Base-by-base conservation (phyloP, 2,329 filamentous ascomycete species). In the Penicillium psychrosexuale region DNA sequence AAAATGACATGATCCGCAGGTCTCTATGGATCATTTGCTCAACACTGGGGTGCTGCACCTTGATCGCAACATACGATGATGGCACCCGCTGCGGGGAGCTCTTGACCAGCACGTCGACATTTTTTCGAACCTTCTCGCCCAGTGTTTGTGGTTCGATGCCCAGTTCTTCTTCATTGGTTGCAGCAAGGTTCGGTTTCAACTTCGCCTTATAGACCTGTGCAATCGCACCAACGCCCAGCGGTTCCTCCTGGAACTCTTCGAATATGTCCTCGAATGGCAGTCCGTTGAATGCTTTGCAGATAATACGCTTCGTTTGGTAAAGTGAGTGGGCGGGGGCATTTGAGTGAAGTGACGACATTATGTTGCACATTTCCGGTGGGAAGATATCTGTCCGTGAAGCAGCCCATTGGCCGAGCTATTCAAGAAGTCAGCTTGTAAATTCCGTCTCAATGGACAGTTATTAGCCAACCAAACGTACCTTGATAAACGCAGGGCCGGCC, bases 191-290 rank as follows among this genome's bases (percentile, higher is more conserved):
- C 0, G 89, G 83, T 68, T 91, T 95, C 43, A 99, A 76, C 72
- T 91, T 97, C 0, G 94, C 94, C 70, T 91, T 95, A 81, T 99
- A 99, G 3, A 97, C 94, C 72, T 99, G 94, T 0, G 94, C 94
- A 65, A 99, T 97, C 30, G 94, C 94, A 11, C 94, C 94, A 0
- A 97, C 93, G 1, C 94, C 94, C 0, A 99, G 78, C 0, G 94
- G 94, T 62, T 80, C 85, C 74, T 95, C 90, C 28, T 97, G 82
- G 63, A 99, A 99, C 70, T 97, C 94, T 30, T 96, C 90, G 65
- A 99, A 99, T 56, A 99, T 97, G 5, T 96, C 90, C 12, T 93
- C 86, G 61, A 99, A 97, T 0, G 75, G 66, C 52, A 89, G 82
- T 1, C 89, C 90, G 55, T 86, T 84, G 68, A 99, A 99, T 0